Percentiles rank a stretch among this genome's conserved stretches.
phyloP scores from a whole-genome alignment of 768 basidiomycete species.

The Boletales sp. region DNA sequence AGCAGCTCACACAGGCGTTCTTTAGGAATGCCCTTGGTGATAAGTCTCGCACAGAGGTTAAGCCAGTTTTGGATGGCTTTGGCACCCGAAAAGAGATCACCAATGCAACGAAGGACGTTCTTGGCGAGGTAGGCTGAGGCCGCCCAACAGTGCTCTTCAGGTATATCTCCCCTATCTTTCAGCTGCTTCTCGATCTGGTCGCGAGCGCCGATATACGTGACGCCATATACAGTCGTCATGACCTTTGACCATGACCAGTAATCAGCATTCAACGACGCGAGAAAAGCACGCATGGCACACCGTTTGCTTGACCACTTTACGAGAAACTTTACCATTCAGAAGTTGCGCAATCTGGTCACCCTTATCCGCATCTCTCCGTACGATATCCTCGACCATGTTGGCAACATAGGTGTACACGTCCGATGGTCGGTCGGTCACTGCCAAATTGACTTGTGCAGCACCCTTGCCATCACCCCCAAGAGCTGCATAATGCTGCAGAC shows the following conservation, averaged over 20 bases:
- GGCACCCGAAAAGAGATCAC: slow-evolving; percentile 91
- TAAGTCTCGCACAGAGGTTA: slow-evolving; percentile 74
- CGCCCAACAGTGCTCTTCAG: slow-evolving; percentile 67
- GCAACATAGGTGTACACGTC: slow-evolving; percentile 96
- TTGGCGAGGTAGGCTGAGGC: slow-evolving; percentile 79
- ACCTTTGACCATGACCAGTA: slow-evolving; percentile 44
- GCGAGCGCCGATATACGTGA: slow-evolving; percentile 91
- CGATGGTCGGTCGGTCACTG: slow-evolving; percentile 77
- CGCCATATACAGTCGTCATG: slow-evolving; percentile 99
- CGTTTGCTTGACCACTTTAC: slow-evolving; percentile 98
- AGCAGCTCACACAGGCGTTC: slow-evolving; percentile 54
- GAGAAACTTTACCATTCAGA: slow-evolving; percentile 72
- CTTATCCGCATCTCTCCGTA: slow-evolving; percentile 52
- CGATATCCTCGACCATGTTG: slow-evolving; percentile 70
- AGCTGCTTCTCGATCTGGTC: slow-evolving; percentile 93
- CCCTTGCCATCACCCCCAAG: slow-evolving; percentile 89
- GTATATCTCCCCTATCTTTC: slow-evolving; percentile 67
- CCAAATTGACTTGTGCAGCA: slow-evolving; percentile 89
- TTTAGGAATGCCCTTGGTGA: slow-evolving; percentile 80
- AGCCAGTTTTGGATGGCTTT: slow-evolving; percentile 91
- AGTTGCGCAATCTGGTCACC: slow-evolving; percentile 54
- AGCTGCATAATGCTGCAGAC: slow-evolving; percentile 97
- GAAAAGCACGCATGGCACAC: slow-evolving; percentile 34
- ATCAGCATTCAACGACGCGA: background rate
- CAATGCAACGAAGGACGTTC: slow-evolving; percentile 76